phyloP scores from a whole-genome alignment of 768 basidiomycete genomes.

The Suillus discolor region DNA sequence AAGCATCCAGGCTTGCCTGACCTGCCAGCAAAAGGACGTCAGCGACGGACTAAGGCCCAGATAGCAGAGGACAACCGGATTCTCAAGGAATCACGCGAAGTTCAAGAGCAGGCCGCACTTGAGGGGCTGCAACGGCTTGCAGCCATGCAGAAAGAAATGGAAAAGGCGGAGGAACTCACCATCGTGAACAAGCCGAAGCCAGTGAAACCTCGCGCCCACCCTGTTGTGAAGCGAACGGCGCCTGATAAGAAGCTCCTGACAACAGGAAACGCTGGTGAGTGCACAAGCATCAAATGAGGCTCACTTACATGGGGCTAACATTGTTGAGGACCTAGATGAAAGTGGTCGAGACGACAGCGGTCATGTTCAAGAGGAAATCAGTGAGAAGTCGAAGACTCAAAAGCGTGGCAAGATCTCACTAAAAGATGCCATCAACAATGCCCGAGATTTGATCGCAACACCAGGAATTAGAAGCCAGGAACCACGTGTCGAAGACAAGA shows the following conservation, averaged over 20 bases:
- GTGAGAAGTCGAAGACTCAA: neutral
- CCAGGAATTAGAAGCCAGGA: neutral
- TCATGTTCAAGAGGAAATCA: neutral
- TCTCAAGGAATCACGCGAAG: conserved; percentile 1
- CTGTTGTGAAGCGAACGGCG: neutral
- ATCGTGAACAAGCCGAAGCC: neutral
- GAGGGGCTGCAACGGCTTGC: conserved; percentile 6
- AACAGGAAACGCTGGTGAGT: neutral
- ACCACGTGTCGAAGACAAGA: neutral
- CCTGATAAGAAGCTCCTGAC: neutral
- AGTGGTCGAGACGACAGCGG: neutral
- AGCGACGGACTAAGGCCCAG: conserved; percentile 12
- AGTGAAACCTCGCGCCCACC: conserved; percentile 1
- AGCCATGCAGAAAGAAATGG: conserved; percentile 5
- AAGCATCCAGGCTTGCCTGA: conserved; percentile 13
- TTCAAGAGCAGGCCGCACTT: neutral
- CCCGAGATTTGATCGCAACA: neutral
- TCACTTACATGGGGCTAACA: neutral
- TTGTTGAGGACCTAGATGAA: neutral
- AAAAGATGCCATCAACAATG: neutral
- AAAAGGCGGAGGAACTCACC: neutral
- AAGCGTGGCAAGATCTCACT: neutral
- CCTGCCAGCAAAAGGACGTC: neutral
- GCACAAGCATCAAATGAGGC: neutral
- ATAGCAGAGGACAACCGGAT: conserved; percentile 13